Evolutionary conservation across 768 basidiomycete genomes (phyloP), one percentile per base, ranked within the genome.

Genomic region (Strobilomyces confusus): DNA sequence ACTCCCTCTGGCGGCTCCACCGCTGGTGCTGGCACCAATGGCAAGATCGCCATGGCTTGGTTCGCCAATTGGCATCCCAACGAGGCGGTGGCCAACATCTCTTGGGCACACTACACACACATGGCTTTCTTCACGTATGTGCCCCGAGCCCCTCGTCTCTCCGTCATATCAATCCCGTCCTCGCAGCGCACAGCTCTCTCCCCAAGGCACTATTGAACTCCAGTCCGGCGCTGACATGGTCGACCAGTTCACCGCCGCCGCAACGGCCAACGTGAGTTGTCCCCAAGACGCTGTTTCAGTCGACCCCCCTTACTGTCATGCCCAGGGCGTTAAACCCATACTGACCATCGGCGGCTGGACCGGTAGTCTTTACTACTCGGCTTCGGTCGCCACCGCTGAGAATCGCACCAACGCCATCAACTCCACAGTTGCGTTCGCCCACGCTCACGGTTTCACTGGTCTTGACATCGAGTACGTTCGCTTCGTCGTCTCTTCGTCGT

Each of bases 261-360:
- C 68, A 20, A 30, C 15, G 7, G n/a, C 68, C 30, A 62, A 69
- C 26, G 68, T 69, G 44, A 51, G 69, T 49, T 4, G 19, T n/a
- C 36, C 0, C 15, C 5, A 26, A 8, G 22, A 22, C 0, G 29
- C 13, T 32, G 14, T 12, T 3, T 15, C 15, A 2, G 5, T 26
- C 19, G 3, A 11, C n/a, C 19, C 14, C 5, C 42, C 56, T 23
- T 52, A 25, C 40, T 12, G 9, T 36, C 26, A 1, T 23, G 15
- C 9, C 48, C 49, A 86, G 84, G 67, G 70, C 43, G 84, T 85
- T 5, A 73, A 78, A 56, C 80, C 85, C 2, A 62, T 80, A 41
- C 67, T 87, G 43, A 81, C 83, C 30, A 72, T 87, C 26, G 87
- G 86, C 44, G 87, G 86, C 13, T 87, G 84, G 84, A 78, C 75